Conservation (phyloP, 257 asterid species). For the Catharanthus roseus region DNA sequence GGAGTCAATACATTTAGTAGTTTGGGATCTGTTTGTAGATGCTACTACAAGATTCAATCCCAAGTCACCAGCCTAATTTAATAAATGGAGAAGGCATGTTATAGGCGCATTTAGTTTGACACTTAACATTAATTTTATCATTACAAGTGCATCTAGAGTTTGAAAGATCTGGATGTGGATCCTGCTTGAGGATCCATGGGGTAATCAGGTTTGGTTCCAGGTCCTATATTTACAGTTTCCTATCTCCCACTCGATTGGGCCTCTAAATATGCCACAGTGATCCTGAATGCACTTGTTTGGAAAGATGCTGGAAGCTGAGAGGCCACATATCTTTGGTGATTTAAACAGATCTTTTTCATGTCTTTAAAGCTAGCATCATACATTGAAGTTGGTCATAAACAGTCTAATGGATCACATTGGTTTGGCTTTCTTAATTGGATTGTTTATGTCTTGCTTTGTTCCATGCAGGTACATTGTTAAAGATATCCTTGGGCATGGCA, state of each 20-base stretch:
- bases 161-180: neutral
- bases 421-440: neutral
- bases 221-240: neutral
- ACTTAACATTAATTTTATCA: neutral
- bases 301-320: neutral
- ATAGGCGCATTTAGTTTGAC: no score
- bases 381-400: neutral
- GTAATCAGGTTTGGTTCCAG: neutral
- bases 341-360: neutral
- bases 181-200: neutral
- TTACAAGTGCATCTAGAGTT: neutral
- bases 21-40: no score
- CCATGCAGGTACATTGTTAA: slow-evolving; percentile 78
- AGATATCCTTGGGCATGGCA: slow-evolving; percentile 96
- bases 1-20: no score
- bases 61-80: no score
- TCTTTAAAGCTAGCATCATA: neutral
- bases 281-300: neutral
- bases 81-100: no score
- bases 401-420: neutral
- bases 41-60: neutral
- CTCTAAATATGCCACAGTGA: neutral
- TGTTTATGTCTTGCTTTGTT: neutral
- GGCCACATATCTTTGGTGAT: neutral
- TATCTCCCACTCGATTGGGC: neutral